These are phyloP conservation scores for Lyophyllum shimeji DNA, from an alignment of 768 basidiomycete genomes.

Conservation along the genomic window DNA sequence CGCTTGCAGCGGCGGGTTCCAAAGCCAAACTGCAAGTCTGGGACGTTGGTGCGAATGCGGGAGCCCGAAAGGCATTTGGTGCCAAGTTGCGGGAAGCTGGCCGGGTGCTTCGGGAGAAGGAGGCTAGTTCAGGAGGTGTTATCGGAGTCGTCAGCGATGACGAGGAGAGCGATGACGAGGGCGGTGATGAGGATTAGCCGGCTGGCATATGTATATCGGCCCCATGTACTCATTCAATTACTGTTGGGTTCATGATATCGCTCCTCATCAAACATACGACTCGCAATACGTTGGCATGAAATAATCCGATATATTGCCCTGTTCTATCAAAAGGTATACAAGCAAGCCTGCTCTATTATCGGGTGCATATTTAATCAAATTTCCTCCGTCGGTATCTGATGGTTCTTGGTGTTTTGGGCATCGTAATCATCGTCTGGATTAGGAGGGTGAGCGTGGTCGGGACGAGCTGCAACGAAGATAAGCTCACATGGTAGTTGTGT, in stretches of 20 bases:
- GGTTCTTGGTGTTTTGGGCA: slow-evolving; percentile 70
- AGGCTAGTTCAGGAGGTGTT: slow-evolving; percentile 53
- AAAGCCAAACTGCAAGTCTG: slow-evolving; percentile 94
- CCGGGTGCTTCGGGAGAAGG: slow-evolving; percentile 61
- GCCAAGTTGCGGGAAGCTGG: slow-evolving; percentile 76
- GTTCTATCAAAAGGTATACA: not conserved
- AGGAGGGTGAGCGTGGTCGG: not conserved
- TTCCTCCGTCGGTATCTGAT: slow-evolving; percentile 69
- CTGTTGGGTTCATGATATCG: too few species aligned
- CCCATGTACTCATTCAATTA: too few species aligned
- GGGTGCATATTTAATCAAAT: slow-evolving; percentile 36
- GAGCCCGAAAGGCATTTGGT: slow-evolving; percentile 81
- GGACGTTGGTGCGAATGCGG: slow-evolving; percentile 86
- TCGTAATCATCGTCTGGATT: slow-evolving; percentile 87
- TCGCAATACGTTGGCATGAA: not conserved
- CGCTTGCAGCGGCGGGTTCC: slow-evolving; percentile 91
- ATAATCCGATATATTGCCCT: slow-evolving; percentile 1
- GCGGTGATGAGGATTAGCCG: slow-evolving; percentile 21
- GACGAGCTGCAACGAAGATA: not conserved
- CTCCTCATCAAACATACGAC: too few species aligned
- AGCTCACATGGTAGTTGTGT: slow-evolving; percentile 87
- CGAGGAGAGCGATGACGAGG: slow-evolving; percentile 62
- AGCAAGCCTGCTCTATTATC: slow-evolving; percentile 6
- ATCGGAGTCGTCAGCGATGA: slow-evolving; percentile 69
- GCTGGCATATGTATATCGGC: not conserved